Base-by-base conservation (phyloP, 495 filamentous ascomycete species). In the Haplographium delicatum region DNA sequence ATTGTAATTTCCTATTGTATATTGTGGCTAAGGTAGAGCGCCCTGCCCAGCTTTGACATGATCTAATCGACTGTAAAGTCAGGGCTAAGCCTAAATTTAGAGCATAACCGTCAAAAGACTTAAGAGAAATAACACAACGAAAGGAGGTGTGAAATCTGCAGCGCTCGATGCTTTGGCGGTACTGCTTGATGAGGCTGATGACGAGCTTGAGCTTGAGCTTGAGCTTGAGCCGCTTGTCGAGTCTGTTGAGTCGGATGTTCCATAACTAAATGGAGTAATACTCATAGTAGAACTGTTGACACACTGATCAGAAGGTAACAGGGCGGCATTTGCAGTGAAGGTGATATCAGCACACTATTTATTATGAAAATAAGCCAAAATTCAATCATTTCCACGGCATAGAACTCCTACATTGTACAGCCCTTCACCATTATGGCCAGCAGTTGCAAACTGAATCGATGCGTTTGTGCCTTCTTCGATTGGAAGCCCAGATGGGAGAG, bases 291-390 rank as follows among this genome's bases (percentile, higher is more conserved):
- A n/a, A 15, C 7, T 63, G 37, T 75, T 82, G 43, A 62, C 62
- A 64, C 81, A 84, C 9, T 64, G 45, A 16, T 64, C 62, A 16
- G 55, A 67, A 4, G 48, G 38, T 10, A 75, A 67, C 1, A 61
- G 26, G 13, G 49, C 57, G 6, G 73, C 80, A 11, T 66, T 62
- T 33, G 65, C 47, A 23, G 65, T 65, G 66, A 85, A 82, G n/a
- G 68, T 73, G 56, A 85, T 76, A 50, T 85, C 82, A 49, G 80
- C 80, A 58, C 82, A 85, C 80, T 82, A 40, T 35, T 47, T 47
- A 7, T 5, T 18, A 13, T 20, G 4, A 8, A n/a, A n/a, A 15
- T 47, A 23, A 35, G 30, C n/a, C 18, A 23, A 18, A 7, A 16
- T n/a, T 18, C 35, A 5, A 39, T 39, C 16, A 39, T 18, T 8